Percentiles rank a stretch among this genome's conserved stretches.
phyloP scores from a whole-genome alignment of 306 rosid genomes.

The Sicyos edulis region DNA sequence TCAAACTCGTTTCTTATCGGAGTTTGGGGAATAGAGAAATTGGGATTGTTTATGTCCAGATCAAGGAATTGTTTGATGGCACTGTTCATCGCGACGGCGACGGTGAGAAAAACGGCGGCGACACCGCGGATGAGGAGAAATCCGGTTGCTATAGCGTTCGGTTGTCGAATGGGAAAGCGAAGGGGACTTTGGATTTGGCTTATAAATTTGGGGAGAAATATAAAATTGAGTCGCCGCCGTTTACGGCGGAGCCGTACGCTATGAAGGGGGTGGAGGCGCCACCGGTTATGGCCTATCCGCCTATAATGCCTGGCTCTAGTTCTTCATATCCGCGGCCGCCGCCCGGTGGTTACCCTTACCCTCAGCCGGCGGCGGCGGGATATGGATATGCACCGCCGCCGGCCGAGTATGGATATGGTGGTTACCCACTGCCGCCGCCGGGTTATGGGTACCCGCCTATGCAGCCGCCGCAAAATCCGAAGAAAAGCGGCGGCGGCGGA shows the following conservation, averaged over 20 bases:
- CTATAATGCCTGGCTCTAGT: conserved; percentile 26
- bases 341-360: conserved; percentile 16
- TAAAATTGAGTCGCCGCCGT: conserved; percentile 16
- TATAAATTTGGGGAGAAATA: conserved; percentile 43
- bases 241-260: conserved; percentile 28
- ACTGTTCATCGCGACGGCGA: too few relatives aligned
- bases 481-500: conserved; percentile 14
- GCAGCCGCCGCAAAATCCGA: conserved; percentile 24
- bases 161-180: conserved; percentile 27
- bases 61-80: conserved; percentile 29
- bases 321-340: conserved; percentile 4
- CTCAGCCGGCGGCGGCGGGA: not conserved
- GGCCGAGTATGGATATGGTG: conserved; percentile 27
- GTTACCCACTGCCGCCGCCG: conserved; percentile 20
- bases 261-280: conserved; percentile 18
- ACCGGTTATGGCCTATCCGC: conserved; percentile 37
- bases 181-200: conserved; percentile 34
- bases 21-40: conserved; percentile 25
- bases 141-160: conserved; percentile 26
- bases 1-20: conserved; percentile 15
- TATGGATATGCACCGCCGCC: conserved; percentile 17
- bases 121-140: conserved; percentile 12
- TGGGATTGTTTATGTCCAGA: conserved; percentile 25
- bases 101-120: not conserved
- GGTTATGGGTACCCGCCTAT: conserved; percentile 18